Conservation (phyloP, 2,329 filamentous ascomycete species). For the Colletotrichum tropicicola region DNA sequence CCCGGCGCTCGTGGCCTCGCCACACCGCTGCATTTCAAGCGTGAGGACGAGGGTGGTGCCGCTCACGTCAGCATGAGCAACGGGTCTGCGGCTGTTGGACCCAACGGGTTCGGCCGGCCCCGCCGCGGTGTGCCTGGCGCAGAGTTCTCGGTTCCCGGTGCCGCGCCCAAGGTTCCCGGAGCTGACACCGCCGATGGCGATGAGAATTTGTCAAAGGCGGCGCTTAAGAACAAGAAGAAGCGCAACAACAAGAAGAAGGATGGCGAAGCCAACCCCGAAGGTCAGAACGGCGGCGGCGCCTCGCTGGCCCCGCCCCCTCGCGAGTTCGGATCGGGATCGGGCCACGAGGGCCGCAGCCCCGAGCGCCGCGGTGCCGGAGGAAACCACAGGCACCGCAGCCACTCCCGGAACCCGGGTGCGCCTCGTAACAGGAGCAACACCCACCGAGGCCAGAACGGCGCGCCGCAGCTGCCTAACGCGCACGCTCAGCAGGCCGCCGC, state of each 20-base stretch:
- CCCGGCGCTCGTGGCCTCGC: constrained; percentile 89
- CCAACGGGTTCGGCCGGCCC: constrained; percentile 82
- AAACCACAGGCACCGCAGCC: constrained; percentile 57
- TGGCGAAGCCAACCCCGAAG: constrained; percentile 66
- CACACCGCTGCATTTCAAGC: constrained; percentile 95
- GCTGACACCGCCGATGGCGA: constrained; percentile 73
- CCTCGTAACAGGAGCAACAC: constrained; percentile 62
- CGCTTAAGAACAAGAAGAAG: constrained; percentile 99
- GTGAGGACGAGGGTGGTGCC: constrained; percentile 94
- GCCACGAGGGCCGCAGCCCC: constrained; percentile 67
- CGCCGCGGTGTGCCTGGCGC: constrained; percentile 89
- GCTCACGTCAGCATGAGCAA: constrained; percentile 86
- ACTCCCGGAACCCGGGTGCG: constrained; percentile 61
- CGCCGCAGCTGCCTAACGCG: constrained; percentile 33
- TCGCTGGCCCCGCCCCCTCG: constrained; percentile 57
- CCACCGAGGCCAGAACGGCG: constrained; percentile 46
- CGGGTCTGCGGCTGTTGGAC: constrained; percentile 72
- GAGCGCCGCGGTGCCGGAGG: constrained; percentile 63
- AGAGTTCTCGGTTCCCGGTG: constrained; percentile 75
- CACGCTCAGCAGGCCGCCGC: constrained; percentile 35
- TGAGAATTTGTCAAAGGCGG: constrained; percentile 82
- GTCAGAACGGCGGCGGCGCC: constrained; percentile 55
- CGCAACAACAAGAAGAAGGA: constrained; percentile 92
- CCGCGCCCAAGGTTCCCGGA: constrained; percentile 69
- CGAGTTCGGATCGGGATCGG: constrained; percentile 20